These are phyloP conservation scores for Boletus pseudo-olivaceus DNA, from an alignment of 768 basidiomycete species.

Conservation along the genomic window DNA sequence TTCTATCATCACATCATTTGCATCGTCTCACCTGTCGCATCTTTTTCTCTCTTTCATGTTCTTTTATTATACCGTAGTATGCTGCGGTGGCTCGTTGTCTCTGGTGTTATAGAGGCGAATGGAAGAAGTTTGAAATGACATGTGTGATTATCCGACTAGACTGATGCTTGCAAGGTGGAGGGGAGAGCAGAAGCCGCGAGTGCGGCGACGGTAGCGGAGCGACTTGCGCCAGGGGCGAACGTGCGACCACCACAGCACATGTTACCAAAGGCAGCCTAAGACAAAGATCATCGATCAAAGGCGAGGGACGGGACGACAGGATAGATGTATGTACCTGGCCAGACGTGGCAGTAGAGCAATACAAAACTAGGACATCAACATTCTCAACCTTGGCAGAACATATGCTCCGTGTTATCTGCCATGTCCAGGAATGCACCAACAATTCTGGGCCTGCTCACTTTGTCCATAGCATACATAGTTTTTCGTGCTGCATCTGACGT, in stretches of 20 bases:
- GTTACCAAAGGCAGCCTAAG: constrained; percentile 97
- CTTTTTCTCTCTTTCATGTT: constrained; percentile 26
- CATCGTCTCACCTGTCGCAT: constrained; percentile 33
- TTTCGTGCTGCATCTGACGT: constrained; percentile 45
- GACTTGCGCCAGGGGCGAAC: constrained; percentile 98
- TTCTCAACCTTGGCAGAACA: too few species aligned
- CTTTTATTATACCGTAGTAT: constrained; percentile 36
- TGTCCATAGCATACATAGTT: constrained; percentile 37
- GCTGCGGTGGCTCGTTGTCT: constrained; percentile 33
- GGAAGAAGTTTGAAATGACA: constrained; percentile 30
- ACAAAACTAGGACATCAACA: not conserved
- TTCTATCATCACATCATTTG: constrained; percentile 29
- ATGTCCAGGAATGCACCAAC: constrained; percentile 14
- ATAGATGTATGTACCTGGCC: constrained; percentile 62
- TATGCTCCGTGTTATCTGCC: not conserved
- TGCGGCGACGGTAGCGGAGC: constrained; percentile 96
- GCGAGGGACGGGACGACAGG: not conserved
- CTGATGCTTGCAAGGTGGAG: constrained; percentile 35
- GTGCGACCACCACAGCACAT: constrained; percentile 99
- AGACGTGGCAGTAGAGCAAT: constrained; percentile 44
- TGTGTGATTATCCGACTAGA: not conserved
- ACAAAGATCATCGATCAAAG: constrained; percentile 5
- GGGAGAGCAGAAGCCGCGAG: constrained; percentile 95
- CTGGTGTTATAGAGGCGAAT: constrained; percentile 32
- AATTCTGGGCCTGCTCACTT: constrained; percentile 31